Evolutionary conservation across 2,329 filamentous ascomycete genomes (phyloP).

Genomic region (Penicillium sp.): DNA sequence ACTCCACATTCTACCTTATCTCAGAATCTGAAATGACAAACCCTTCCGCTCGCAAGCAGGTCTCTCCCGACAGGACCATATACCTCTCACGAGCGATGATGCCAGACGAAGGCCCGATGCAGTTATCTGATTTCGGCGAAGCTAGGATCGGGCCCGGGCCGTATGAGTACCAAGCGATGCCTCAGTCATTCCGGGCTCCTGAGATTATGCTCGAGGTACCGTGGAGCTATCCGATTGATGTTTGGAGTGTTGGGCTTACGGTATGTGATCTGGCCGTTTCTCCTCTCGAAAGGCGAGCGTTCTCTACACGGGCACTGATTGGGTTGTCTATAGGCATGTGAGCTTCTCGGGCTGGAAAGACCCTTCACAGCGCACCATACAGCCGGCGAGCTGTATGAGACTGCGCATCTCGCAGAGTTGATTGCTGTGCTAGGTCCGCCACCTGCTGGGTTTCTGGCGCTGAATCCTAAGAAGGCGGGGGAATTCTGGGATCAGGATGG

Average conservation of each 20-base stretch:
- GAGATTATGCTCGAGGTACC: conserved; percentile 32
- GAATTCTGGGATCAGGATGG: conserved; percentile 41
- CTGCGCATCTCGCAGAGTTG: conserved; percentile 48
- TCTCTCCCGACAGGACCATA: conserved; percentile 34
- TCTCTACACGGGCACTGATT: not conserved
- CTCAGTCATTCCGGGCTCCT: conserved; percentile 32
- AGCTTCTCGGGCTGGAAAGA: conserved; percentile 44
- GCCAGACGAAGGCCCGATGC: conserved; percentile 29
- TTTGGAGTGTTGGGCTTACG: conserved; percentile 35
- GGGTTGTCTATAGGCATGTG: conserved; percentile 42
- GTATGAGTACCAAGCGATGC: conserved; percentile 30
- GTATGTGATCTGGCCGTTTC: conserved; percentile 18
- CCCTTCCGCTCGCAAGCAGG: conserved; percentile 40
- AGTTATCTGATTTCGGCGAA: conserved; percentile 35
- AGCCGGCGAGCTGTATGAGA: conserved; percentile 38
- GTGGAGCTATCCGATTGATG: conserved; percentile 34
- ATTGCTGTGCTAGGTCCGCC: conserved; percentile 45
- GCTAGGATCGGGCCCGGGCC: conserved; percentile 29
- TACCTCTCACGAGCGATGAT: conserved; percentile 29
- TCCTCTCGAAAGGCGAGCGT: too few relatives aligned
- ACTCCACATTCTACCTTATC: conserved; percentile 23
- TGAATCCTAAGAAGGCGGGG: conserved; percentile 26
- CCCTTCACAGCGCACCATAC: conserved; percentile 45
- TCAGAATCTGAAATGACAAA: conserved; percentile 29
- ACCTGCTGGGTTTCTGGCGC: conserved; percentile 36